Conservation (phyloP, 768 basidiomycete species). For the Trametes sanguinea region DNA sequence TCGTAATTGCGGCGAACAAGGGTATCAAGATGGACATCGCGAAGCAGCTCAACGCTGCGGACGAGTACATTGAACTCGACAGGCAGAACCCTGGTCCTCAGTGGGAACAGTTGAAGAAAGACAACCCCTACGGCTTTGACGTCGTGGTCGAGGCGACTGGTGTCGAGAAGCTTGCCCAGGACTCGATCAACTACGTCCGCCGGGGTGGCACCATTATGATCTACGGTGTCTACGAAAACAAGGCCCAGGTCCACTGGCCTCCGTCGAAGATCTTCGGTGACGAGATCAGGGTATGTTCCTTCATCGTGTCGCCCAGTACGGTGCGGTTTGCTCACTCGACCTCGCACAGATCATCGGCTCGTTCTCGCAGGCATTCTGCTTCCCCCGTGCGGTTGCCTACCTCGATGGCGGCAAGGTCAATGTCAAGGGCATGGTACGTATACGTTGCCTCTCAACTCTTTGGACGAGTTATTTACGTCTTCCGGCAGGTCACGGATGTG, state of each 20-base stretch:
- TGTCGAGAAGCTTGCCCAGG: conserved; percentile 83
- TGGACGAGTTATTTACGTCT: neutral
- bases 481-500: conserved; percentile 51
- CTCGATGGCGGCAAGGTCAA: conserved; percentile 85
- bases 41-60: conserved; percentile 72
- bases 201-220: conserved; percentile 87
- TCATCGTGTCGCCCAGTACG: neutral
- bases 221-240: conserved; percentile 90
- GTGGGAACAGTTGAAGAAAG: conserved; percentile 79
- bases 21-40: conserved; percentile 91
- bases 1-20: conserved; percentile 87
- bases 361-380: conserved; percentile 87
- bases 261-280: conserved; percentile 80
- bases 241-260: conserved; percentile 83
- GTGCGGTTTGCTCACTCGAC: neutral
- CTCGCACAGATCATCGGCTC: conserved; percentile 84
- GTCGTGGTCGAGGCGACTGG: conserved; percentile 68
- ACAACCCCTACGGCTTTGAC: conserved; percentile 88
- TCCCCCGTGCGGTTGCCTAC: conserved; percentile 89
- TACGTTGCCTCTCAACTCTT: too few species aligned
- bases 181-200: conserved; percentile 87
- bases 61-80: conserved; percentile 87
- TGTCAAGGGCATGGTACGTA: conserved; percentile 73
- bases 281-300: conserved; percentile 56
- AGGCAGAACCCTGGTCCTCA: conserved; percentile 72